Conservation (phyloP, 257 asterid species). For the Penstemon eatonii region DNA sequence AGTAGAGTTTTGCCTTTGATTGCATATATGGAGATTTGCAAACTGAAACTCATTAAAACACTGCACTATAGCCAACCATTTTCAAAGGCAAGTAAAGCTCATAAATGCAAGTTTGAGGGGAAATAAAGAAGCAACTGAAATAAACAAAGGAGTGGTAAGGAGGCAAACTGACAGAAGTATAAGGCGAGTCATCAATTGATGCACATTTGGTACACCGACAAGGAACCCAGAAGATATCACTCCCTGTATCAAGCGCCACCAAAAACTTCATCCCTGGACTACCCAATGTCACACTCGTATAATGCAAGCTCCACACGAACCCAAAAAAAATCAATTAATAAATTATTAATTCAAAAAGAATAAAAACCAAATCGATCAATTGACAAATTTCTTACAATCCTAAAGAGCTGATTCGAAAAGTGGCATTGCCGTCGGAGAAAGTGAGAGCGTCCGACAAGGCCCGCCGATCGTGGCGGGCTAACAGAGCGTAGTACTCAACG, state of each 20-base stretch:
- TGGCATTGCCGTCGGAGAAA: slow-evolving; percentile 70
- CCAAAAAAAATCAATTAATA: background rate
- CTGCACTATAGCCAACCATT: too few species aligned
- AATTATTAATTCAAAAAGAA: background rate
- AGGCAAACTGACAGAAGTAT: slow-evolving; percentile 45
- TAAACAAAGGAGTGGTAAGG: background rate
- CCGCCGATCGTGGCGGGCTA: slow-evolving; percentile 61
- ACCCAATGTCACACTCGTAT: slow-evolving; percentile 74
- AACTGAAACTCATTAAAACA: too few species aligned
- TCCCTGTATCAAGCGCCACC: slow-evolving; percentile 95
- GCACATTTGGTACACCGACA: slow-evolving; percentile 67
- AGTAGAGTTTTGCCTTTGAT: too few species aligned
- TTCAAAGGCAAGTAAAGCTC: background rate
- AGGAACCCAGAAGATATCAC: slow-evolving; percentile 88
- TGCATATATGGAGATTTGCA: too few species aligned
- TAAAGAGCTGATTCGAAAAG: slow-evolving; percentile 62
- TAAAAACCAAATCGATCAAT: background rate
- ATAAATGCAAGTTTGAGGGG: slow-evolving; percentile 3
- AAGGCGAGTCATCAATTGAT: slow-evolving; percentile 50
- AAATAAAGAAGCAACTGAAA: slow-evolving; percentile 4
- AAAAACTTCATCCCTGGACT: slow-evolving; percentile 75
- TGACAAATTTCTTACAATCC: slow-evolving; percentile 62
- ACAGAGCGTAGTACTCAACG: slow-evolving; percentile 52
- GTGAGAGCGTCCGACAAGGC: slow-evolving; percentile 49
- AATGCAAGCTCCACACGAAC: slow-evolving; percentile 61